Base-by-base conservation (phyloP, 139 green algal species). In the Chlorella sorokiniana region DNA sequence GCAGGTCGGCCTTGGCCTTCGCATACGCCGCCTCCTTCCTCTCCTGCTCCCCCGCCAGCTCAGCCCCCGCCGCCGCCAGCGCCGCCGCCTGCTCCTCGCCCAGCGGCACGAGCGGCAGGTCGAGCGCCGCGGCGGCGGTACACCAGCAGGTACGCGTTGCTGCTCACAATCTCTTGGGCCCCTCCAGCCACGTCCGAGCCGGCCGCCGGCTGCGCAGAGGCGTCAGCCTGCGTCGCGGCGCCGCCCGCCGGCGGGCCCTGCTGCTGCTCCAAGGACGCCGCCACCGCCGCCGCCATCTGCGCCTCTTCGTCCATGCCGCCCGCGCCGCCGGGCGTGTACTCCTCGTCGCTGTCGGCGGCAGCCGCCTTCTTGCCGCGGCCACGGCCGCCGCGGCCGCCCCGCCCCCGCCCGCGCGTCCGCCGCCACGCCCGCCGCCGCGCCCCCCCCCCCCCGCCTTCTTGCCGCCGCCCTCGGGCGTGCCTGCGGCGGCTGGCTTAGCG, bases 101-200 rank as follows among this genome's bases (percentile, higher is more conserved):
- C 40, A 80, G 65, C 37, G 48, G 31, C 3, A 80, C 63, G 41
- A n/a, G 14, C 14, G 83, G 64, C 76, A 87, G 69, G 18, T 76
- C 62, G 1, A n/a, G 79, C 78, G 35, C 79, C 86, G 0, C 59
- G 37, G 22, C 69, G 78, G 5, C 86, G 87, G 84, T 96, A 96
- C 51, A 96, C 83, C 69, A 96, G 85, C 77, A 95, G 89, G 90
- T 96, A 96, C 23, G 93, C 93, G 83, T 95, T 94, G 83, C 44
- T 72, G 71, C 70, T 83, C 45, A 80, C 64, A 56, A 88, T 84
- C 44, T 88, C 70, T 67, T 35, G 44, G 4, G 27, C 35, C 45
- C 37, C 76, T 41, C 20, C 77, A 42, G 52, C 63, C 40, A 37
- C 33, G n/a, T 1, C 52, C 18, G 48, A 44, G 0, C 11, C n/a